Evolutionary conservation across 768 basidiomycete genomes (phyloP).

Genomic region (Termitomyces sp.): DNA sequence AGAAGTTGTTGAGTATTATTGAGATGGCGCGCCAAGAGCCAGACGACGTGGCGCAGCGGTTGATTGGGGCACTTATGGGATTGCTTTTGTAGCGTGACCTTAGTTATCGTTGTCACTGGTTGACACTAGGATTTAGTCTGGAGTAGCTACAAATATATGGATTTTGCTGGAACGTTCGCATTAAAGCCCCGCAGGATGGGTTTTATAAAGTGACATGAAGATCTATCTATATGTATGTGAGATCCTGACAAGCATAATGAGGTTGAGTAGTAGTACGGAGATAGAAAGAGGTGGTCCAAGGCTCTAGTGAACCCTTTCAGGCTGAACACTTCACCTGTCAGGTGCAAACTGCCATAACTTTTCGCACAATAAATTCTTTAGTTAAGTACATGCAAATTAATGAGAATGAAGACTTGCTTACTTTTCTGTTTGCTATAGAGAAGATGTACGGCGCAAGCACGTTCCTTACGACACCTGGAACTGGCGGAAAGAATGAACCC

Average conservation of each 20-base stretch:
- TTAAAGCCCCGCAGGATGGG: neutral
- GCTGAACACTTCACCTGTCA: neutral
- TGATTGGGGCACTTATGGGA: slow-evolving; percentile 62
- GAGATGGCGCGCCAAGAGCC: slow-evolving; percentile 99
- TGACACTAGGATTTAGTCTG: neutral
- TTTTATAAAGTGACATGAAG: neutral
- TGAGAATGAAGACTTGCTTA: slow-evolving; percentile 4
- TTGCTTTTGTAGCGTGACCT: slow-evolving; percentile 31
- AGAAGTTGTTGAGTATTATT: slow-evolving; percentile 85
- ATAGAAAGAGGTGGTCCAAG: neutral
- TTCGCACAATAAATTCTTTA: neutral
- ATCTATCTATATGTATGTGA: neutral
- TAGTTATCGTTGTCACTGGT: neutral
- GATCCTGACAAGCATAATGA: neutral
- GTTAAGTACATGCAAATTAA: neutral
- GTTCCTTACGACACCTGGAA: slow-evolving; percentile 15
- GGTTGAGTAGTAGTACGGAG: neutral
- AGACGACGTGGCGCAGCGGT: slow-evolving; percentile 70
- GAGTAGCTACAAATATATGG: neutral
- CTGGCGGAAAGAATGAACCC: slow-evolving; percentile 16
- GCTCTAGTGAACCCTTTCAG: neutral
- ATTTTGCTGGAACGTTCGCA: neutral
- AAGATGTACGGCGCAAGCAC: slow-evolving; percentile 18
- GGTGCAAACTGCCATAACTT: slow-evolving; percentile 9
- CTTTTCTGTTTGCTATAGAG: slow-evolving; percentile 14